Evolutionary conservation across 176 grass and related monocot genomes (phyloP).

Genomic region (Oryza glumipatula): DNA sequence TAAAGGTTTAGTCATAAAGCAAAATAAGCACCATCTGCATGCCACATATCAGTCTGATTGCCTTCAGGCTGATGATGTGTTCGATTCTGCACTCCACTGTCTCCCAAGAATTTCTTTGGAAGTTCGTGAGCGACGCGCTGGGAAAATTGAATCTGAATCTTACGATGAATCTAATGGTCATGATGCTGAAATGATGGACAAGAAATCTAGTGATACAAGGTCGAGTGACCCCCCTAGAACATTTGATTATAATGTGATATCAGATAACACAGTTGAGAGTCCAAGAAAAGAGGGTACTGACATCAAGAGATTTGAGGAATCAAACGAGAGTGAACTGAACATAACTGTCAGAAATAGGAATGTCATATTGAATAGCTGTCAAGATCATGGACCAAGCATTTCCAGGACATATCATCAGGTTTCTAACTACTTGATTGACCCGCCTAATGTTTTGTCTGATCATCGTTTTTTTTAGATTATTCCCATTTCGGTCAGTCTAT

Average conservation of each 20-base stretch:
- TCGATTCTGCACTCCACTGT: slow-evolving; percentile 42
- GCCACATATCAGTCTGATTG: not conserved
- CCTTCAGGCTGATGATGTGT: slow-evolving; percentile 36
- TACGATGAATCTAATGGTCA: slow-evolving; percentile 28
- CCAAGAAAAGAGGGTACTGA: not conserved
- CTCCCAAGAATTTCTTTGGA: slow-evolving; percentile 21
- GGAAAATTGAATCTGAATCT: slow-evolving; percentile 33
- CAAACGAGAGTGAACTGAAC: slow-evolving; percentile 26
- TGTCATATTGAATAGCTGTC: slow-evolving; percentile 18
- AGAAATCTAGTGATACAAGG: slow-evolving; percentile 29
- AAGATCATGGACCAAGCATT: slow-evolving; percentile 51
- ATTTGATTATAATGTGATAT: slow-evolving; percentile 31
- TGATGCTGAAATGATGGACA: slow-evolving; percentile 38
- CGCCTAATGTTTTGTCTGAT: slow-evolving; percentile 29
- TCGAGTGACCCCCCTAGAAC: slow-evolving; percentile 2
- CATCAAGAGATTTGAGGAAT: slow-evolving; percentile 22
- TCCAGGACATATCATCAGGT: slow-evolving; percentile 59
- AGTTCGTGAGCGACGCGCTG: not conserved
- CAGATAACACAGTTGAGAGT: not conserved
- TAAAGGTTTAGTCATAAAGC: slow-evolving; percentile 26
- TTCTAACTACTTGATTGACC: not conserved
- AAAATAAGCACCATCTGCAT: slow-evolving; percentile 18
- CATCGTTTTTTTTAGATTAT: slow-evolving; percentile 28
- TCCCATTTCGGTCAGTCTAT: slow-evolving; percentile 13
- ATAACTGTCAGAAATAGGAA: slow-evolving; percentile 31